Conservation (phyloP, 192 early-diverging fungal genomes). For the Rhizophagus sp. region DNA sequence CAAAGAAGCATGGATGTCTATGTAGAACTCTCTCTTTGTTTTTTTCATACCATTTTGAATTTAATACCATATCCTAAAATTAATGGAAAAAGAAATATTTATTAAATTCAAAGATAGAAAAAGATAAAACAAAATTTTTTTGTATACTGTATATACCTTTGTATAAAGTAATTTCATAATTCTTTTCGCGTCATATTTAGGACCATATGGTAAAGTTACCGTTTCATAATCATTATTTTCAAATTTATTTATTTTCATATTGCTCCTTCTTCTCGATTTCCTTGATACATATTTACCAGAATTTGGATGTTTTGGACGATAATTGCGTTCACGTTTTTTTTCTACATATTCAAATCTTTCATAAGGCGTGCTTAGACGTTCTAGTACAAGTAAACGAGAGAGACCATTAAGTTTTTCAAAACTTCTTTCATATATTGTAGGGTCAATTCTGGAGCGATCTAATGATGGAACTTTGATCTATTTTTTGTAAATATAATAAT, state of each 20-base stretch:
- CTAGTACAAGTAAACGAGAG: conserved; percentile 1
- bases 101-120: neutral
- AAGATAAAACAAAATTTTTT: neutral
- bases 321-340: too few species aligned
- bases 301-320: conserved; percentile 2
- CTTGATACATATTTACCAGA: neutral
- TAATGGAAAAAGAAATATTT: neutral
- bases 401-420: conserved; percentile 21
- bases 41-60: neutral
- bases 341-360: too few species aligned
- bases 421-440: conserved; percentile 12
- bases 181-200: neutral
- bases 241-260: neutral
- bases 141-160: neutral
- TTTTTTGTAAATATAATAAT: too few species aligned
- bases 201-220: conserved; percentile 10
- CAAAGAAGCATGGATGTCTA: conserved; percentile 21
- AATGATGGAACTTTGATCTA: conserved; percentile 13
- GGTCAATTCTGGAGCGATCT: conserved; percentile 1
- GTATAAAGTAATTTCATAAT: neutral
- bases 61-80: conserved; percentile 15
- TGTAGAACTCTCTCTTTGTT: neutral
- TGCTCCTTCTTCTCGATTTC: neutral
- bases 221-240: conserved; percentile 23
- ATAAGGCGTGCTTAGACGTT: too few species aligned